Evolutionary conservation across 208 protist species (phyloP), one percentile per base, ranked within the genome.

Genomic region (Trypanosoma conorhini): DNA sequence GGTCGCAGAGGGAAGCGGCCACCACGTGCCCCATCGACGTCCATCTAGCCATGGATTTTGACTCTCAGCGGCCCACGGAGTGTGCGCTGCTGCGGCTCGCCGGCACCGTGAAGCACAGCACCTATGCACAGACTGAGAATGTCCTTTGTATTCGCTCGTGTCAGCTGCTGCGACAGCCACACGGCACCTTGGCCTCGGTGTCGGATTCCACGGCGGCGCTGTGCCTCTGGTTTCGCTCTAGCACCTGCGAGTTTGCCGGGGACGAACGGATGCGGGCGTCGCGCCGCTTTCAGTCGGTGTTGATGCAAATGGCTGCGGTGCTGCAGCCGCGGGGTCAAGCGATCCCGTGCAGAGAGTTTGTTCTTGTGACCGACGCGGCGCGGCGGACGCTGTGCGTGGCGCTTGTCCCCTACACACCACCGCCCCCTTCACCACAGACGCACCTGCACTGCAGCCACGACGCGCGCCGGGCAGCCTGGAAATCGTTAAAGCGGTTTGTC

Each of bases 61-160:
- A 42, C 22, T 17, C 46, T 46, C 8, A 13, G 33, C 15, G 2
- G 44, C 31, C 13, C 40, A 21, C 5, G 4, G 9, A 35, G 2
- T 58, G 10, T 12, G 50, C 48, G 8, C 10, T 68, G 19, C 22
- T 68, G 10, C 24, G 15, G 15, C 21, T 68, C 26, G 24, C 15
- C 26, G 63, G 63, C 1, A 57, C 9, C 35, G 63, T 68, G 50
- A 8, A 48, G 30, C 21, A 68, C 31, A 30, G 9, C 7, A 59
- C 12, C 21, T n/a, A 68, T 42, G 28, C 15, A 10, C n/a, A 44
- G 19, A 15, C 42, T 68, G 19, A 59, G 15, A 46, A 58, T 35
- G 28, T 68, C 2, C 52, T 68, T 30, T 68, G 63, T 68, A 58
- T 68, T 59, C 63, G 63, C 10, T 68, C 63, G 10, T 17, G 56